These are phyloP conservation scores for Discostella stelligera DNA, from an alignment of 352 stramenopile species.

Conservation along the genomic window DNA sequence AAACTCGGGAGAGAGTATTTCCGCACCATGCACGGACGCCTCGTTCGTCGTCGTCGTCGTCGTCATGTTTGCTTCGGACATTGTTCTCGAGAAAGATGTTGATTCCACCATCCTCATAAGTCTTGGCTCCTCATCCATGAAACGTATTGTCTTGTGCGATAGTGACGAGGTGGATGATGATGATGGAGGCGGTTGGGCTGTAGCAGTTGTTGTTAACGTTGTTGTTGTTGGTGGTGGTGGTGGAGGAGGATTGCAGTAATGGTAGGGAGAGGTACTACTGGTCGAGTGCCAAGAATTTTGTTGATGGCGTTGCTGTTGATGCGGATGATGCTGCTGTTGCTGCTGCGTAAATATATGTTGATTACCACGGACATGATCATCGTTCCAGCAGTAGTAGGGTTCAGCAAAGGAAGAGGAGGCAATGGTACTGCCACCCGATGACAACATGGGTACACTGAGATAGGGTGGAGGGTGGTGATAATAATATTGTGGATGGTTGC, in stretches of 20 bases:
- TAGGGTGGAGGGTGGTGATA: conserved; percentile 15
- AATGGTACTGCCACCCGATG: not conserved
- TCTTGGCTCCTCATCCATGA: not conserved
- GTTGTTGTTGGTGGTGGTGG: too few relatives aligned
- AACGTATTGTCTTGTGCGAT: conserved; percentile 7
- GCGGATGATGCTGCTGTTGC: not conserved
- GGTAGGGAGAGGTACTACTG: not conserved
- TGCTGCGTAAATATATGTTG: not conserved
- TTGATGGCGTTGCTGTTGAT: not conserved
- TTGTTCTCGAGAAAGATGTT: not conserved
- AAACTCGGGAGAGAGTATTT: not conserved
- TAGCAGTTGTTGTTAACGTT: not conserved
- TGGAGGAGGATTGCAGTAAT: too few relatives aligned
- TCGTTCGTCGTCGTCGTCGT: not conserved
- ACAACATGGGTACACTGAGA: conserved; percentile 22
- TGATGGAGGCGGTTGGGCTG: not conserved
- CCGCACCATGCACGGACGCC: not conserved
- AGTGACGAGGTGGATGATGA: not conserved
- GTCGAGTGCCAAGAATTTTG: not conserved
- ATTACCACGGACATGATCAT: not conserved
- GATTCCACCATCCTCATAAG: not conserved
- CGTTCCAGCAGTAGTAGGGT: not conserved
- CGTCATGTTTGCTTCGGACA: not conserved
- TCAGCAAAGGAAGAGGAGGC: conserved; percentile 22
- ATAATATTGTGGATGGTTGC: conserved; percentile 5